These are phyloP conservation scores for Phytopythium kandeliae DNA, from an alignment of 352 stramenopile genomes.

Conservation along the genomic window DNA sequence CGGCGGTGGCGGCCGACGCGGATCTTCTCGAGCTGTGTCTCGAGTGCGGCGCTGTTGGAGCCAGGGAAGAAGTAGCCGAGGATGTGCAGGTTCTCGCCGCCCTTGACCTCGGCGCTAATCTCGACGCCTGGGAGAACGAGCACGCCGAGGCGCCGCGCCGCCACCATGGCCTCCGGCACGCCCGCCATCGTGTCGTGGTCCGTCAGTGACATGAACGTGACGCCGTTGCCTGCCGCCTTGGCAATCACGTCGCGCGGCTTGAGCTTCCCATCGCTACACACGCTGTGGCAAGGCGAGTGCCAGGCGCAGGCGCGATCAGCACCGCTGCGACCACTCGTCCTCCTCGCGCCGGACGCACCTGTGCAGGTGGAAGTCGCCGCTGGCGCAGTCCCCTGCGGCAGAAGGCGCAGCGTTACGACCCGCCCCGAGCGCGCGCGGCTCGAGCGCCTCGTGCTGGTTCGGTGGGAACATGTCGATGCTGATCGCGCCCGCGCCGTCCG, in stretches of 20 bases:
- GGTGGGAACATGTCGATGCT: slow-evolving; percentile 74
- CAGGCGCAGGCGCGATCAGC: no score
- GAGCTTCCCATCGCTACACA: slow-evolving; percentile 80
- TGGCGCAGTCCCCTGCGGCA: slow-evolving; percentile 49
- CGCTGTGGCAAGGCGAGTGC: slow-evolving; percentile 25
- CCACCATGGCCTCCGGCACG: slow-evolving; percentile 63
- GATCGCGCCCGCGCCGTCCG: slow-evolving; percentile 15
- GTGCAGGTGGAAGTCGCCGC: slow-evolving; percentile 82
- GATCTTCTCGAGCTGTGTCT: slow-evolving; percentile 77
- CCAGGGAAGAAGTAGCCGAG: slow-evolving; percentile 82
- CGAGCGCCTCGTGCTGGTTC: slow-evolving; percentile 35
- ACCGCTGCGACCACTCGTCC: no score
- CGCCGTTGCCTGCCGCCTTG: slow-evolving; percentile 71
- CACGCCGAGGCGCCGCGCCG: slow-evolving; percentile 54
- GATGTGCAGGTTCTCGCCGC: slow-evolving; percentile 82
- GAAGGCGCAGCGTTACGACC: slow-evolving; percentile 25
- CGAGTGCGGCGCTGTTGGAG: slow-evolving; percentile 64
- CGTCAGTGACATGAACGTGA: slow-evolving; percentile 79
- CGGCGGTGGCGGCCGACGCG: slow-evolving; percentile 70
- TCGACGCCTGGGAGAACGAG: slow-evolving; percentile 79
- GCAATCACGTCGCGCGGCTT: slow-evolving; percentile 66
- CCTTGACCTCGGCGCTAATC: slow-evolving; percentile 83
- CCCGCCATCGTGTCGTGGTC: slow-evolving; percentile 86
- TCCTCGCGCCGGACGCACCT: slow-evolving; percentile 29
- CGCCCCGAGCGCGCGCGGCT: neutral